phyloP scores from a whole-genome alignment of 139 green algal species.

The Chlamydomonas asymmetrica region DNA sequence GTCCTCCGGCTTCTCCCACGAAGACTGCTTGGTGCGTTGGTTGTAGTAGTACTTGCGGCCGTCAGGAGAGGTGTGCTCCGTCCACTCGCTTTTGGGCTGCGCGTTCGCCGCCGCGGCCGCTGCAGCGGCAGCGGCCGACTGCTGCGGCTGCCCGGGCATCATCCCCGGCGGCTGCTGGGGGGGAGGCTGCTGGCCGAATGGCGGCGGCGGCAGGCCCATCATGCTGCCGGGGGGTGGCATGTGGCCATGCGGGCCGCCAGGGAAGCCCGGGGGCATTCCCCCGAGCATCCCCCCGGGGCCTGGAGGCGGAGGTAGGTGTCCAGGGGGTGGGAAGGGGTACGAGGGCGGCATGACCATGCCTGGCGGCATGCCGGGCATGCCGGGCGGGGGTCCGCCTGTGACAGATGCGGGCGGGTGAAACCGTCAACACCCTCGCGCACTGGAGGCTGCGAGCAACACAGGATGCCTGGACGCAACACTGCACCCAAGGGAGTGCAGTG shows the following conservation, averaged over 20 bases:
- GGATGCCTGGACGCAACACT: too few species aligned
- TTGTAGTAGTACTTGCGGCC: slow-evolving; percentile 96
- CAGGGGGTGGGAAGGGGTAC: too few species aligned
- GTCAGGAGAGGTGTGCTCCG: slow-evolving; percentile 85
- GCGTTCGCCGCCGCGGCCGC: not conserved
- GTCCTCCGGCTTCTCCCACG: slow-evolving; percentile 88
- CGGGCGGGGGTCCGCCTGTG: not conserved
- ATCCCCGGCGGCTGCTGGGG: not conserved
- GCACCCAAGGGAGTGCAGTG: too few species aligned
- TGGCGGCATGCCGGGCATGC: not conserved
- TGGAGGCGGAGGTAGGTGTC: too few species aligned
- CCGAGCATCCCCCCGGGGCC: too few species aligned
- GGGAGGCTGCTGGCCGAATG: not conserved
- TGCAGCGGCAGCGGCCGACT: not conserved
- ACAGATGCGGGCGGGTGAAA: too few species aligned
- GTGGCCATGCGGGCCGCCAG: too few species aligned
- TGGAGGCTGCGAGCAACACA: too few species aligned
- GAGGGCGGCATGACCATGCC: slow-evolving; percentile 14
- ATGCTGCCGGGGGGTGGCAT: not conserved
- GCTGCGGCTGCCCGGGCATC: not conserved
- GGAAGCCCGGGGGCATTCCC: too few species aligned
- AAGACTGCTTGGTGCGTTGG: slow-evolving; percentile 67
- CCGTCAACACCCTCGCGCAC: too few species aligned
- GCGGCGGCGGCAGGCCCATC: not conserved
- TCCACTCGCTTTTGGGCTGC: slow-evolving; percentile 71